Percentiles rank a stretch among this genome's conserved stretches.
Conservation (phyloP, 2,329 filamentous ascomycete species). For the Fusarium sp. region DNA sequence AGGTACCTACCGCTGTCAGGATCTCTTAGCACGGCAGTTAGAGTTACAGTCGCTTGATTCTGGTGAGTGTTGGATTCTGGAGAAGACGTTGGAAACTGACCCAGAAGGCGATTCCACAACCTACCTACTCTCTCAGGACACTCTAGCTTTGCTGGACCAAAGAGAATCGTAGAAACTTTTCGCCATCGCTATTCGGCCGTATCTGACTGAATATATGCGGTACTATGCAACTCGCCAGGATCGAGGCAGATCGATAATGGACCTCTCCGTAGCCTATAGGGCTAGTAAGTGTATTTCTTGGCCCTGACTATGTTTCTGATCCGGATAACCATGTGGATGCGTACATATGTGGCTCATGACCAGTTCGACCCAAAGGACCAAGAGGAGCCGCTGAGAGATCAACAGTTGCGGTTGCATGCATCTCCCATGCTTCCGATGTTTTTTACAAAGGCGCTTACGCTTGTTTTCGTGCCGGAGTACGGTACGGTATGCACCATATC, state of each 20-base stretch:
- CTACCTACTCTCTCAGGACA: neutral
- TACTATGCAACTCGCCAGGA: neutral
- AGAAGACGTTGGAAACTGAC: neutral
- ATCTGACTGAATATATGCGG: neutral
- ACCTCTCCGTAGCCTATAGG: slow-evolving; percentile 2
- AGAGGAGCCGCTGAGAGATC: neutral
- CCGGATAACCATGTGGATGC: neutral
- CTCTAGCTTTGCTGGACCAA: neutral
- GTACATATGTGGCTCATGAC: neutral
- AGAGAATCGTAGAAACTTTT: neutral
- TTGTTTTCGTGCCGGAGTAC: neutral
- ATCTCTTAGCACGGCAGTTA: slow-evolving; percentile 27
- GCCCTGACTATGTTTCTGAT: neutral
- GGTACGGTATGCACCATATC: slow-evolving; percentile 8
- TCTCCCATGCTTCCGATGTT: neutral
- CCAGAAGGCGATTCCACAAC: neutral
- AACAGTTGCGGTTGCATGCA: slow-evolving; percentile 2
- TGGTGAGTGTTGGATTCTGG: neutral
- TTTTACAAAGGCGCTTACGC: slow-evolving; percentile 15
- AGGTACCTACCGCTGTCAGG: slow-evolving; percentile 27
- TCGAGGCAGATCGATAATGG: slow-evolving; percentile 14
- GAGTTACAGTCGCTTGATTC: neutral
- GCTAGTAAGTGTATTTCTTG: neutral
- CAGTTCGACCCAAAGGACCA: neutral
- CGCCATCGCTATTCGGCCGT: neutral